Evolutionary conservation across 2,329 filamentous ascomycete genomes (phyloP).

Genomic region (Fusarium sp.): DNA sequence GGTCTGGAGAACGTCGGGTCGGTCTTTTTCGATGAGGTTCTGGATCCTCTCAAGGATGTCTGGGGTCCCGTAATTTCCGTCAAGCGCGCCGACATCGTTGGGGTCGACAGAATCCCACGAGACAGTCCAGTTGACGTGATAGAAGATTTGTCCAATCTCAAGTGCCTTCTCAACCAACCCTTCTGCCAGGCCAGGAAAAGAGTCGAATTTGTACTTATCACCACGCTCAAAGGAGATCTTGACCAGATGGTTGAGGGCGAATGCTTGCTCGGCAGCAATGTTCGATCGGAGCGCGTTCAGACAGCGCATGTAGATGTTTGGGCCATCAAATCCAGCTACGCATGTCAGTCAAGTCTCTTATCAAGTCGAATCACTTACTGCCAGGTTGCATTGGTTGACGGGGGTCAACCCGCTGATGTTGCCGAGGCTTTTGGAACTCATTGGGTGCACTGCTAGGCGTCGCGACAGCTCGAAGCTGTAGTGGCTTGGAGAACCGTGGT

Average conservation of each 20-base stretch:
- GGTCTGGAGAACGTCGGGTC: conserved; percentile 75
- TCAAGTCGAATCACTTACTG: conserved; percentile 55
- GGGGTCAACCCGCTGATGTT: conserved; percentile 52
- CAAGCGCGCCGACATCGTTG: conserved; percentile 56
- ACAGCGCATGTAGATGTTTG: conserved; percentile 91
- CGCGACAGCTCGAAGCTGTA: conserved; percentile 74
- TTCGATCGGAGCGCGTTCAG: conserved; percentile 82
- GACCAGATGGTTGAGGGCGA: conserved; percentile 89
- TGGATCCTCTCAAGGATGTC: conserved; percentile 71
- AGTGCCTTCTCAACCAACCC: conserved; percentile 85
- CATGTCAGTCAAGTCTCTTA: conserved; percentile 19
- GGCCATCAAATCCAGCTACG: conserved; percentile 70
- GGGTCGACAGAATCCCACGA: conserved; percentile 69
- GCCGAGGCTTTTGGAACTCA: conserved; percentile 61
- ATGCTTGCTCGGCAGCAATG: conserved; percentile 83
- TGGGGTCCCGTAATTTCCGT: conserved; percentile 59
- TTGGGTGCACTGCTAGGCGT: conserved; percentile 77
- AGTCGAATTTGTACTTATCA: conserved; percentile 94
- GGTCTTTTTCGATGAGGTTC: conserved; percentile 64
- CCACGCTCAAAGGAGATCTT: conserved; percentile 95
- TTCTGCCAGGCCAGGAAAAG: conserved; percentile 87
- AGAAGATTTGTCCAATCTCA: conserved; percentile 79
- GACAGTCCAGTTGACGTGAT: conserved; percentile 81
- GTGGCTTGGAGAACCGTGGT: conserved; percentile 66
- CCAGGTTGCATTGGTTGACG: conserved; percentile 65